These are phyloP conservation scores for Vigna nakashimae DNA, from an alignment of 306 rosid species.

Conservation along the genomic window DNA sequence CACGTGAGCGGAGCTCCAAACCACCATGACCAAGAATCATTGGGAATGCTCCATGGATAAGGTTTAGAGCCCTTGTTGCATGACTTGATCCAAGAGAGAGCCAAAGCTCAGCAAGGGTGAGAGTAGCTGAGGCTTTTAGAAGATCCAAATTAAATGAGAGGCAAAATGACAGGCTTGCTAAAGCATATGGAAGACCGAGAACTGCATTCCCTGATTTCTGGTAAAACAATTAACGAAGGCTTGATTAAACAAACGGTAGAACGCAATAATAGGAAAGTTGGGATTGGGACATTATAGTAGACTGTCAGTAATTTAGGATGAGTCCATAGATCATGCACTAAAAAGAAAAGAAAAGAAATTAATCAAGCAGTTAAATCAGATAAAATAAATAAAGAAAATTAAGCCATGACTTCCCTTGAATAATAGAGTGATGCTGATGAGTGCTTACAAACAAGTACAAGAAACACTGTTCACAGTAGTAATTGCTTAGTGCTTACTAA, in stretches of 20 bases:
- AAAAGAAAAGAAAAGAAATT: no score
- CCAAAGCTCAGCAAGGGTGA: conserved; percentile 91
- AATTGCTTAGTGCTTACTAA: background rate
- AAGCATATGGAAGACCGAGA: conserved; percentile 88
- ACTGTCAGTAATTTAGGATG: conserved; percentile 28
- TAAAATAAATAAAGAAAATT: background rate
- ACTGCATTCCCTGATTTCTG: conserved; percentile 98
- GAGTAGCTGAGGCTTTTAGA: conserved; percentile 93
- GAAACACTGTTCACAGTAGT: conserved; percentile 1
- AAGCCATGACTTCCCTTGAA: conserved; percentile 15
- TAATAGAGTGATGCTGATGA: background rate
- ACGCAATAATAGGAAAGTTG: conserved; percentile 21
- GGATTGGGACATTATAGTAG: conserved; percentile 15
- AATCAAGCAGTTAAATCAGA: no score
- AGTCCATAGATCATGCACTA: background rate
- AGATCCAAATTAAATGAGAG: conserved; percentile 96
- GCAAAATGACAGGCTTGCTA: conserved; percentile 97
- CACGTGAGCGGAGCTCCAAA: conserved; percentile 93
- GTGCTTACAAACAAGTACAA: conserved; percentile 5
- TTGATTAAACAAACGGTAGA: conserved; percentile 27
- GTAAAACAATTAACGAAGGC: conserved; percentile 32
- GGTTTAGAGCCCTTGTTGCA: conserved; percentile 87
- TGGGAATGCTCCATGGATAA: conserved; percentile 86
- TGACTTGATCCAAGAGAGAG: conserved; percentile 90
- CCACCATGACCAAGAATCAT: conserved; percentile 99